These are phyloP conservation scores for Choanephora cucurbitarum DNA, from an alignment of 371 early-diverging fungal genomes.

Conservation along the genomic window DNA sequence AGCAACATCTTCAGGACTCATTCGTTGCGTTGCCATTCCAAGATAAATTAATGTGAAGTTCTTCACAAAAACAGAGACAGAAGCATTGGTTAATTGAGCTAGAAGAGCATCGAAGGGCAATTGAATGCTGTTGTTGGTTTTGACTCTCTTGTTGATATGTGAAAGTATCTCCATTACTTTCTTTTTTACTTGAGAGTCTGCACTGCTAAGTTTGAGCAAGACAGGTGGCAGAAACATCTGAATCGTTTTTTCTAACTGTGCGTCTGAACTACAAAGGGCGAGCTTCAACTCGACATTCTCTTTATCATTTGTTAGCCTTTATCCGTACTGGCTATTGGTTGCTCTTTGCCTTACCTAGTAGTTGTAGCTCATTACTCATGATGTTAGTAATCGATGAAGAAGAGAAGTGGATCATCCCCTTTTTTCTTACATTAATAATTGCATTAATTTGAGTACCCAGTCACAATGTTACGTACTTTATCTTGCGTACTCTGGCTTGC, in stretches of 20 bases:
- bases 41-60: constrained; percentile 78
- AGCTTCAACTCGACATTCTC: constrained; percentile 87
- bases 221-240: constrained; percentile 74
- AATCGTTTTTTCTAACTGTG: constrained; percentile 72
- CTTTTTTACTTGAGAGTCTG: constrained; percentile 51
- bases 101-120: constrained; percentile 66
- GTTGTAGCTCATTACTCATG: constrained; percentile 42
- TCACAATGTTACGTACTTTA: too few species aligned
- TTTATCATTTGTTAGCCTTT: constrained; percentile 11
- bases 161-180: constrained; percentile 76
- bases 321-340: background rate
- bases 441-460: too few species aligned
- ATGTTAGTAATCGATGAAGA: too few species aligned
- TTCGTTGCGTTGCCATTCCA: constrained; percentile 66
- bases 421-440: too few species aligned
- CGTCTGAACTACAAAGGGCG: constrained; percentile 79
- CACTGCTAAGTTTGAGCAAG: constrained; percentile 70
- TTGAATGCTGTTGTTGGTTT: constrained; percentile 57
- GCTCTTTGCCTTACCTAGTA: constrained; percentile 29
- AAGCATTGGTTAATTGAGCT: constrained; percentile 45
- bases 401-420: too few species aligned
- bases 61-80: constrained; percentile 54
- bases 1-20: constrained; percentile 42
- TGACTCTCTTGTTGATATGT: constrained; percentile 82
- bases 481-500: too few species aligned